Conservation (phyloP, 202 grass and related monocot species). For the Setaria viridis region DNA sequence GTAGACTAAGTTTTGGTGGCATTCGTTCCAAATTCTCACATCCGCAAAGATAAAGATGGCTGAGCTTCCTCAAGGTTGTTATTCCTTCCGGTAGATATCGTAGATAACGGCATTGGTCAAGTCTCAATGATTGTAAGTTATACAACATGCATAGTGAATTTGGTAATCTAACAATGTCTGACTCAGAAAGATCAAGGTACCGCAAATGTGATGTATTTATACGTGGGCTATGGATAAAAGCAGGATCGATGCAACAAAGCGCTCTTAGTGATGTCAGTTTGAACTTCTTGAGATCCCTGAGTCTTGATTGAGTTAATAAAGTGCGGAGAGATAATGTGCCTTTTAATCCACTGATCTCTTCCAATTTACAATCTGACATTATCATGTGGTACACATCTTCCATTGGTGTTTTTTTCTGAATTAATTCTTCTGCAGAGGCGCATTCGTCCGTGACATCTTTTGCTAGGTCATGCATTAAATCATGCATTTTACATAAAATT, state of each 20-base stretch:
- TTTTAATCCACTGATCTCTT: not conserved
- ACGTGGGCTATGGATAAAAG: not conserved
- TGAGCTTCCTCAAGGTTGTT: constrained; percentile 39
- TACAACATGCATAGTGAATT: constrained; percentile 31
- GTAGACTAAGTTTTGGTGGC: constrained; percentile 34
- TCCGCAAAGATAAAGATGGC: constrained; percentile 47
- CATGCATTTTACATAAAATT: constrained; percentile 49
- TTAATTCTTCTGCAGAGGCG: not conserved
- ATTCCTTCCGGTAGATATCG: constrained; percentile 38
- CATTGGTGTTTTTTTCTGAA: not conserved
- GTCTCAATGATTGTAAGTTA: constrained; percentile 49
- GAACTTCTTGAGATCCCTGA: not conserved
- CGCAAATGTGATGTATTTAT: constrained; percentile 36
- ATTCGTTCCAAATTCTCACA: constrained; percentile 44
- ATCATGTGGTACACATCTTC: too few relatives aligned
- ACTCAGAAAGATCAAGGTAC: constrained; percentile 42
- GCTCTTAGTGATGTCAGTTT: constrained; percentile 15
- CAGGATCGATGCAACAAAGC: not conserved
- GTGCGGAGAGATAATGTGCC: not conserved
- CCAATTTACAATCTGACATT: too few relatives aligned
- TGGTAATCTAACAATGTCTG: not conserved
- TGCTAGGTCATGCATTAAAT: constrained; percentile 56
- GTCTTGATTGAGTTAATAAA: not conserved
- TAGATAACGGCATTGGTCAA: not conserved
- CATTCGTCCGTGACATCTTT: constrained; percentile 31